These are phyloP conservation scores for Omphalotus olearius DNA, from an alignment of 1,284 basidiomycete genomes.

Conservation along the genomic window DNA sequence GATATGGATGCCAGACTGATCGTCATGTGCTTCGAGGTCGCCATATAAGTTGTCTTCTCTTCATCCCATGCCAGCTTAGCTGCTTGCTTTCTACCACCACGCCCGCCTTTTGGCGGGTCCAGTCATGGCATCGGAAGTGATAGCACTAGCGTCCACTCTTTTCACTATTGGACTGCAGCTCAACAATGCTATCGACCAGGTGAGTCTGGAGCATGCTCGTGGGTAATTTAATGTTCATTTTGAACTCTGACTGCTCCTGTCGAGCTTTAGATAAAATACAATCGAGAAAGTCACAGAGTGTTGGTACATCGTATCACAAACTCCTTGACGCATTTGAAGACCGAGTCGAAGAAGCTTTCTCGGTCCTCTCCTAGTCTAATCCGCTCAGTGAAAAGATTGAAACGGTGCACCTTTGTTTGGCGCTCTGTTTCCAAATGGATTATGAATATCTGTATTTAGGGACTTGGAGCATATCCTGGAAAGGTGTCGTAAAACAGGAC, in stretches of 20 bases:
- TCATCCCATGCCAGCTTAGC: too few species aligned
- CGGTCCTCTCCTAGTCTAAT: constrained; percentile 1
- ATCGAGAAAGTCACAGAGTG: constrained; percentile 9
- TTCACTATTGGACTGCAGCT: constrained; percentile 13
- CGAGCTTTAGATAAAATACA: constrained; percentile 11
- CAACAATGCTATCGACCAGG: constrained; percentile 9
- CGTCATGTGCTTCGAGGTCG: too few species aligned
- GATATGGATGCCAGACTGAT: too few species aligned
- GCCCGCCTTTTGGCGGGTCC: neutral
- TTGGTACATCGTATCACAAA: constrained; percentile 13
- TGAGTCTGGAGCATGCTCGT: neutral
- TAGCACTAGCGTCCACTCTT: constrained; percentile 10
- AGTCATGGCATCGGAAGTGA: constrained; percentile 7
- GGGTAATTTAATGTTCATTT: neutral
- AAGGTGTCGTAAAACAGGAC: constrained; percentile 4
- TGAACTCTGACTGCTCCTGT: neutral
- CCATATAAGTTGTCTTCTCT: too few species aligned
- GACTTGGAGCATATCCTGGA: constrained; percentile 8
- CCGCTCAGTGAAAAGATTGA: constrained; percentile 8
- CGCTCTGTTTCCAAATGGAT: neutral
- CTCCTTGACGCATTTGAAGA: constrained; percentile 8
- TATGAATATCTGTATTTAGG: neutral
- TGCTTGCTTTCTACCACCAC: too few species aligned
- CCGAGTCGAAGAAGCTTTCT: constrained; percentile 8
- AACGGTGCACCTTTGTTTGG: constrained; percentile 3